These are phyloP conservation scores for Rutstroemia sp. DNA, from an alignment of 2,329 filamentous ascomycete species.

Conservation along the genomic window DNA sequence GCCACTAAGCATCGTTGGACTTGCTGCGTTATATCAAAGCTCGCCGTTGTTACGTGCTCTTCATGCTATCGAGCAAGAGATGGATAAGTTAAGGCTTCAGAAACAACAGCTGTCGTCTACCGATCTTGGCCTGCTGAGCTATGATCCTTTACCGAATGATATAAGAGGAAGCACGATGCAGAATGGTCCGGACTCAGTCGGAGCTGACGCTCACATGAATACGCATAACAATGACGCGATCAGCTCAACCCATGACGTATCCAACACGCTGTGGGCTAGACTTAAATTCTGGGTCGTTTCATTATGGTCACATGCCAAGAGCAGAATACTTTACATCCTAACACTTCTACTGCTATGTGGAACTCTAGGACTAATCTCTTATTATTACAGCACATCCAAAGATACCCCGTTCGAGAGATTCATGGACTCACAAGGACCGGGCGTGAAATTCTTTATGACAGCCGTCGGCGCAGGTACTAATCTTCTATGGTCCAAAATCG, in stretches of 20 bases:
- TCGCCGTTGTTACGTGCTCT: neutral
- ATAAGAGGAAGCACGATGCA: too few species aligned
- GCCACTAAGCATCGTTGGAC: neutral
- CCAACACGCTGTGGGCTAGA: too few species aligned
- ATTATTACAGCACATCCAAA: neutral
- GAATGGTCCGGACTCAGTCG: too few species aligned
- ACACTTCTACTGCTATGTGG: neutral
- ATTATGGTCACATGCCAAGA: too few species aligned
- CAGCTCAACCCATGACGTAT: too few species aligned
- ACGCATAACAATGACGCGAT: too few species aligned
- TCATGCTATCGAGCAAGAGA: neutral
- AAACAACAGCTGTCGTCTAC: too few species aligned
- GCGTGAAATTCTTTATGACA: conserved; percentile 35
- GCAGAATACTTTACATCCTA: neutral
- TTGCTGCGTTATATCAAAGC: neutral
- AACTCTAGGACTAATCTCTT: neutral
- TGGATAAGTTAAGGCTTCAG: too few species aligned
- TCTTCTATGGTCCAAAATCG: conserved; percentile 36
- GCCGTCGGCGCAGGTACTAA: conserved; percentile 33
- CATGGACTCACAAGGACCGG: conserved; percentile 36
- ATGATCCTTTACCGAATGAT: too few species aligned
- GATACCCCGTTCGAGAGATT: conserved; percentile 33
- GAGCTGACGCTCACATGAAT: too few species aligned
- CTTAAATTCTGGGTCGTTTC: too few species aligned
- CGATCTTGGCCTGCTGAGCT: too few species aligned